phyloP scores from a whole-genome alignment of 2,329 filamentous ascomycete species.

The Fusarium anguioides region DNA sequence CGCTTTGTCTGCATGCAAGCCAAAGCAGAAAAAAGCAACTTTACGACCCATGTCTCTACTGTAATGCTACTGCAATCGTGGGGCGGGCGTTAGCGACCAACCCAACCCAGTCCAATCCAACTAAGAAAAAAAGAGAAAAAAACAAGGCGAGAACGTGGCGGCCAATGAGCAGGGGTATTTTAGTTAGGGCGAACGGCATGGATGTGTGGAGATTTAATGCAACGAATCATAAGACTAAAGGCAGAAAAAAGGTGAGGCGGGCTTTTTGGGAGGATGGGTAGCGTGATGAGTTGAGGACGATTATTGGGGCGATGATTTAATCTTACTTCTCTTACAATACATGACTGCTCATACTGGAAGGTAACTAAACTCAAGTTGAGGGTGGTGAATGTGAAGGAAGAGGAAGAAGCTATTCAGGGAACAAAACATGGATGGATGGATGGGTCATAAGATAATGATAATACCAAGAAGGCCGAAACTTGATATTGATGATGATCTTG shows the following conservation, averaged over 20 bases:
- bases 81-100: slow-evolving; percentile 28
- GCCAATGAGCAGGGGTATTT: slow-evolving; percentile 34
- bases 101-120: slow-evolving; percentile 5
- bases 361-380: background rate
- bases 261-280: slow-evolving; percentile 31
- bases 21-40: slow-evolving; percentile 19
- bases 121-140: slow-evolving; percentile 17
- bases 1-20: slow-evolving; percentile 9
- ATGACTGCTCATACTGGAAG: slow-evolving; percentile 3
- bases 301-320: slow-evolving; percentile 42
- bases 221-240: slow-evolving; percentile 17
- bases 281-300: slow-evolving; percentile 34
- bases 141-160: slow-evolving; percentile 38
- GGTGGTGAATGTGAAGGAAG: background rate
- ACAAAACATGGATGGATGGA: too few species aligned
- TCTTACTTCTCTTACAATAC: too few species aligned
- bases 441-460: too few species aligned
- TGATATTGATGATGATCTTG: too few species aligned
- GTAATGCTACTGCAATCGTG: slow-evolving; percentile 11
- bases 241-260: slow-evolving; percentile 34
- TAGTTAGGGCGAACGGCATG: slow-evolving; percentile 45
- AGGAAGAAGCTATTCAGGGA: slow-evolving; percentile 31
- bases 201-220: slow-evolving; percentile 25
- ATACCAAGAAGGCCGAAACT: too few species aligned
- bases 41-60: slow-evolving; percentile 10